Evolutionary conservation across 495 filamentous ascomycete species (phyloP), one percentile per base, ranked within the genome.

Genomic region (Oleoguttula mirabilis): DNA sequence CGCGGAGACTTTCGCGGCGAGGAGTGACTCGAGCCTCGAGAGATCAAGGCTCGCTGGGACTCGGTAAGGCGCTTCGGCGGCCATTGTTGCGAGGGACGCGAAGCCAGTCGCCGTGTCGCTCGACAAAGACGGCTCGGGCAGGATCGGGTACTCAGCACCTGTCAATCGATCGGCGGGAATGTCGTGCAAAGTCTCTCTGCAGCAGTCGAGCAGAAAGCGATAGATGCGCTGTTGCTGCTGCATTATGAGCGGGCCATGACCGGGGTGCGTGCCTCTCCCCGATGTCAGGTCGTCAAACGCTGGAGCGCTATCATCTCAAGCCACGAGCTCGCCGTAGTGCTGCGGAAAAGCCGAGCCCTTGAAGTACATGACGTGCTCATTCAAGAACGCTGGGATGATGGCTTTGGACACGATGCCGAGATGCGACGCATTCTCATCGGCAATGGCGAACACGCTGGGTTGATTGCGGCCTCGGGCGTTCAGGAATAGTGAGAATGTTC

Each of bases 311-410:
- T 52, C 27, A 62, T 48, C n/a, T n/a, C n/a, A n/a, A n/a, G n/a
- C n/a, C n/a, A n/a, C n/a, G n/a, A n/a, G n/a, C n/a, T n/a, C n/a
- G 11, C 70, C 72, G 47, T 77, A 77, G 0, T 55, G 48, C 5
- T 58, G 49, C 0, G 55, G 43, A 0, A 58, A 55, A 0, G 46
- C 48, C 4, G 55, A 43, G 11, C 55, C 64, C 15, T 47, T 63
- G 16, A 77, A 52, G 3, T 66, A 34, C 62, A 75, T 69, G 12
- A 45, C 52, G 45, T 70, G 45, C 3, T 47, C 27, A n/a, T 63
- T n/a, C n/a, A n/a, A n/a, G n/a, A n/a, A n/a, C n/a, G n/a, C n/a
- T n/a, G n/a, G n/a, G n/a, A n/a, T n/a, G n/a, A n/a, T n/a, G n/a
- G n/a, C n/a, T n/a, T n/a, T n/a, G n/a, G n/a, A n/a, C n/a, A n/a